A percentile compares a stretch with the other conserved stretches of the same genome.
Evolutionary conservation across 2,329 filamentous ascomycete genomes (phyloP).

Genomic region (Aspergillus tubingensis): DNA sequence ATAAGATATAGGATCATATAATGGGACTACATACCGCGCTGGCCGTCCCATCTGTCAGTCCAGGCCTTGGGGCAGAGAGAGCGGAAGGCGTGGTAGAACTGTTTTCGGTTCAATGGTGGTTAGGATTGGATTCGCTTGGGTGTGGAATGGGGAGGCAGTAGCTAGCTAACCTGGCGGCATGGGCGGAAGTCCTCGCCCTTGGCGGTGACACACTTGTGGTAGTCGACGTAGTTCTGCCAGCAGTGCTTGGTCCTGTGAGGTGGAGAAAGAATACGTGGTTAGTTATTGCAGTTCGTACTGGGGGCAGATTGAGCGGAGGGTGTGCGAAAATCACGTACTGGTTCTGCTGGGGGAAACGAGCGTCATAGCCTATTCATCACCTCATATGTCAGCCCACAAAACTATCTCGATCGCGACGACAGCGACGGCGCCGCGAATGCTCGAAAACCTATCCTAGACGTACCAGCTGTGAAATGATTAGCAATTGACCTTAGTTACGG

Average conservation of each 20-base stretch:
- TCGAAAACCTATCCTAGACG: slow-evolving; percentile 27
- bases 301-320: neutral
- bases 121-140: neutral
- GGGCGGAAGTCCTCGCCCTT: slow-evolving; percentile 98
- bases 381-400: slow-evolving; percentile 31
- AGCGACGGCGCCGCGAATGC: slow-evolving; percentile 16
- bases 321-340: slow-evolving; percentile 42
- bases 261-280: neutral
- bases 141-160: neutral
- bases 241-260: slow-evolving; percentile 81
- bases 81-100: slow-evolving; percentile 97
- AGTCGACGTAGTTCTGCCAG: slow-evolving; percentile 99
- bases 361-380: slow-evolving; percentile 78
- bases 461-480: slow-evolving; percentile 53
- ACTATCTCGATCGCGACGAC: slow-evolving; percentile 10
- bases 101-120: slow-evolving; percentile 3
- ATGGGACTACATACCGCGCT: slow-evolving; percentile 70
- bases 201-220: slow-evolving; percentile 98
- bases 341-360: slow-evolving; percentile 97
- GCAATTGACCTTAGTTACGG: slow-evolving; percentile 38
- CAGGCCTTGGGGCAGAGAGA: slow-evolving; percentile 96
- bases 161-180: slow-evolving; percentile 77
- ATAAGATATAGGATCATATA: neutral
- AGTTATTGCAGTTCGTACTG: neutral
- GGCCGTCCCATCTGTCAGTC: slow-evolving; percentile 94